Conservation (phyloP, 352 stramenopile genomes). For the Aphanomyces astaci region DNA sequence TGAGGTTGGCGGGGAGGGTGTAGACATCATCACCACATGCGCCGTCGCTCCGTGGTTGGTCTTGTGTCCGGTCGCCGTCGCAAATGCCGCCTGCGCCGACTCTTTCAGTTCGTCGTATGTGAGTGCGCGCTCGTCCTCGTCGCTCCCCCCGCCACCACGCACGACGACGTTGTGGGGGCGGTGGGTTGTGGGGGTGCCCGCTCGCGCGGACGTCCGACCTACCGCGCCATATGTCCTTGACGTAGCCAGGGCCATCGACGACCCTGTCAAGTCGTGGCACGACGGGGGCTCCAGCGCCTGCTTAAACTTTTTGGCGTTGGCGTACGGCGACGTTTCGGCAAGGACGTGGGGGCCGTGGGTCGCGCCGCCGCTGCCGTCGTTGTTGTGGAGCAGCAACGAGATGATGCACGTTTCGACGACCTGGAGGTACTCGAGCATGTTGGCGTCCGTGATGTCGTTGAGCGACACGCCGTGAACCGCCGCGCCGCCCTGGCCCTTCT, state of each 20-base stretch:
- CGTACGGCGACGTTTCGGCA: constrained; percentile 1
- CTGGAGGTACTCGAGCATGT: constrained; percentile 69
- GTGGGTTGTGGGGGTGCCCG: background rate
- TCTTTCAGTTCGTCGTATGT: constrained; percentile 65
- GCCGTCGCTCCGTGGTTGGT: background rate
- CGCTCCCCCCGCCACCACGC: background rate
- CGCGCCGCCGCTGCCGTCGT: constrained; percentile 18
- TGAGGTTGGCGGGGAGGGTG: background rate
- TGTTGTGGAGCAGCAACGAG: constrained; percentile 43
- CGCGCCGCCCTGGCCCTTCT: background rate
- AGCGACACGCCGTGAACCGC: background rate
- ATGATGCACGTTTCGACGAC: constrained; percentile 66
- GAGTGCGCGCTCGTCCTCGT: constrained; percentile 59
- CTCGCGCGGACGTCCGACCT: background rate
- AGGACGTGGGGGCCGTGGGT: constrained; percentile 1
- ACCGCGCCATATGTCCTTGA: background rate
- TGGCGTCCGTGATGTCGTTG: constrained; percentile 46
- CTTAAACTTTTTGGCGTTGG: constrained; percentile 12
- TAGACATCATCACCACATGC: background rate
- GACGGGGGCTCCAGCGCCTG: background rate
- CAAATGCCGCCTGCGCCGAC: constrained; percentile 30
- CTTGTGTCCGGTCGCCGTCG: background rate
- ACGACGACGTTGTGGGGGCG: background rate
- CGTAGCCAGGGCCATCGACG: background rate
- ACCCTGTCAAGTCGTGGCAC: background rate